Evolutionary conservation across 2,329 filamentous ascomycete genomes (phyloP).

Genomic region (Aaosphaeria pasadenensis): DNA sequence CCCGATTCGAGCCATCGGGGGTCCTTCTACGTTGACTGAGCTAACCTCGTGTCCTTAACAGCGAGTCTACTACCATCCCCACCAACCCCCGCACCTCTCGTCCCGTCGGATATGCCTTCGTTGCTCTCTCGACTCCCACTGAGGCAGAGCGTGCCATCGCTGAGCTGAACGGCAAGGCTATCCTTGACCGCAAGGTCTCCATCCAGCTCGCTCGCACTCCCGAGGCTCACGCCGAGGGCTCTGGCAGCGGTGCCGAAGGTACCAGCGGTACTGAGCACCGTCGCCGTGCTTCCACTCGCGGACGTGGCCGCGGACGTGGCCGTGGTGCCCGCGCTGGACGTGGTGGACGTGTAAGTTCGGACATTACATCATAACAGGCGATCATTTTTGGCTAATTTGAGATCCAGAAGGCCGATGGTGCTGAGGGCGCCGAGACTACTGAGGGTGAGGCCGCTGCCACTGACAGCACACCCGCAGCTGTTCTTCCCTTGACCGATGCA

Average conservation of each 20-base stretch:
- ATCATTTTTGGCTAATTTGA: not conserved
- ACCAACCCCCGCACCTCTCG: constrained; percentile 99
- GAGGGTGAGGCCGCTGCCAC: constrained; percentile 47
- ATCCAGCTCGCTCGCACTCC: constrained; percentile 98
- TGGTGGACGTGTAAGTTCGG: constrained; percentile 56
- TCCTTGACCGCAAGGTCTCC: constrained; percentile 97
- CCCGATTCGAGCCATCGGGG: not conserved
- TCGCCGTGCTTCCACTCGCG: constrained; percentile 55
- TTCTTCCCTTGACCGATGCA: constrained; percentile 48
- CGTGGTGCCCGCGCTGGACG: constrained; percentile 59
- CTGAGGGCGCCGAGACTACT: constrained; percentile 39
- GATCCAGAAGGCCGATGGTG: constrained; percentile 45
- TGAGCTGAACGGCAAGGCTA: constrained; percentile 95
- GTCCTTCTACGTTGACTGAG: constrained; percentile 5
- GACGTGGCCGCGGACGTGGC: constrained; percentile 56
- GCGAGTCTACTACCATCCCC: constrained; percentile 97
- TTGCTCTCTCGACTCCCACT: constrained; percentile 89
- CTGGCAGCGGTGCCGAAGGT: constrained; percentile 70
- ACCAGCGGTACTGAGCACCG: constrained; percentile 63
- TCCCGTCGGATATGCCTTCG: constrained; percentile 97
- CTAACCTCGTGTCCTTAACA: constrained; percentile 42
- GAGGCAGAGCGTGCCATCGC: constrained; percentile 95
- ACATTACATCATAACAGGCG: too few relatives aligned
- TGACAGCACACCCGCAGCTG: constrained; percentile 52
- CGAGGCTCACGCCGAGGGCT: constrained; percentile 75